These are phyloP conservation scores for Coemansia nantahalensis DNA, from an alignment of 192 early-diverging fungal genomes.

Conservation along the genomic window DNA sequence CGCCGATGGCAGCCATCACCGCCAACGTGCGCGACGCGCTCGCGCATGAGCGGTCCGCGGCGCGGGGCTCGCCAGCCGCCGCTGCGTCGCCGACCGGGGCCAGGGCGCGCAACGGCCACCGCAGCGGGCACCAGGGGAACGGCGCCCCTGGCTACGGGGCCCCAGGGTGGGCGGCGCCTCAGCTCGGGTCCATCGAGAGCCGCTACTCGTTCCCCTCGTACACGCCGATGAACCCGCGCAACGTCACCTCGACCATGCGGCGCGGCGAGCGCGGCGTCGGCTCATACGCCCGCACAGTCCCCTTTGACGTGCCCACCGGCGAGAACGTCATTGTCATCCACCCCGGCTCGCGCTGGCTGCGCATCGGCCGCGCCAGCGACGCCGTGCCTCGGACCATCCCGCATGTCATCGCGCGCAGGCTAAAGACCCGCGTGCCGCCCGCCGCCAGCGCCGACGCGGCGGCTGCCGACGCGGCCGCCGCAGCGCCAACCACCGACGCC, in stretches of 20 bases:
- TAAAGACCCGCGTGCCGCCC: slow-evolving; percentile 13
- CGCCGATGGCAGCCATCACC: slow-evolving; percentile 27
- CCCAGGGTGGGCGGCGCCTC: slow-evolving; percentile 2
- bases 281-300: not conserved
- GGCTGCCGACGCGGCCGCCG: too few relatives aligned
- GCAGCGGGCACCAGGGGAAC: not conserved
- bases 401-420: slow-evolving; percentile 73
- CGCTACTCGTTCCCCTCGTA: slow-evolving; percentile 47
- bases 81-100: not conserved
- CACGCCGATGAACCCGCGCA: slow-evolving; percentile 23
- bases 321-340: slow-evolving; percentile 82
- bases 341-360: slow-evolving; percentile 77
- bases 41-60: slow-evolving; percentile 24
- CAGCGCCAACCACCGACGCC: slow-evolving; percentile 1
- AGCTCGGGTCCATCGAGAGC: slow-evolving; percentile 25
- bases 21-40: slow-evolving; percentile 45
- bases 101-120: not conserved
- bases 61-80: not conserved
- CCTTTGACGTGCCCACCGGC: slow-evolving; percentile 33
- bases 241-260: slow-evolving; percentile 34
- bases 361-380: slow-evolving; percentile 81
- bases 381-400: slow-evolving; percentile 74
- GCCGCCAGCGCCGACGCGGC: not conserved
- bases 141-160: not conserved
- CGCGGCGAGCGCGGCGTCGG: slow-evolving; percentile 30